Conservation (phyloP, 2,329 filamentous ascomycete genomes). For the Exophiala xenobiotica region DNA sequence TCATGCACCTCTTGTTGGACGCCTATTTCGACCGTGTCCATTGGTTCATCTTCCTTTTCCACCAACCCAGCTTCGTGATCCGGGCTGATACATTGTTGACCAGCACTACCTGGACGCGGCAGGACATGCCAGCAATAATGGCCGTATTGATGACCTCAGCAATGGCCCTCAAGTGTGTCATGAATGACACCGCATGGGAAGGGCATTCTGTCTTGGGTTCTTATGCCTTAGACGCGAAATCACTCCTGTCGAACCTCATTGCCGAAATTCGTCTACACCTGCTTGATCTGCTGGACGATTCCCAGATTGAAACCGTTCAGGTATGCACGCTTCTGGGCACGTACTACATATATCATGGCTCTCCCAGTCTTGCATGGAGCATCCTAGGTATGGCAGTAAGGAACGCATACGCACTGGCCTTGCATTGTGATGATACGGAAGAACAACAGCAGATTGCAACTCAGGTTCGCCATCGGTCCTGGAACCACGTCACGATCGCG, state of each 20-base stretch:
- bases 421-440: conserved; percentile 19
- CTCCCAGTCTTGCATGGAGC: conserved; percentile 28
- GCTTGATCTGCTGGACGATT: conserved; percentile 24
- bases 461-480: conserved; percentile 34
- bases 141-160: conserved; percentile 23
- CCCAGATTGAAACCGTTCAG: conserved; percentile 29
- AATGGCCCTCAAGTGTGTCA: conserved; percentile 26
- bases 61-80: conserved; percentile 20
- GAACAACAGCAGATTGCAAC: conserved; percentile 10
- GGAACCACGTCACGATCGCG: conserved; percentile 33
- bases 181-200: conserved; percentile 23
- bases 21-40: conserved; percentile 29
- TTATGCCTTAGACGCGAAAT: conserved; percentile 3
- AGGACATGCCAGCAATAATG: conserved; percentile 23
- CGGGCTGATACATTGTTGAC: conserved; percentile 20
- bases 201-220: conserved; percentile 19
- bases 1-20: conserved; percentile 24
- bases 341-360: conserved; percentile 28
- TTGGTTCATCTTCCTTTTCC: conserved; percentile 28
- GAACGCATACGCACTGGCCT: conserved; percentile 25
- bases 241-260: conserved; percentile 20
- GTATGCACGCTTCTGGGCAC: conserved; percentile 34
- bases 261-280: conserved; percentile 25
- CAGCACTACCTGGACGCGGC: conserved; percentile 18
- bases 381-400: conserved; percentile 29